Percentiles rank a stretch among this genome's conserved stretches.
Conservation (phyloP, 192 early-diverging fungal species). For the Funneliformis mosseae region DNA sequence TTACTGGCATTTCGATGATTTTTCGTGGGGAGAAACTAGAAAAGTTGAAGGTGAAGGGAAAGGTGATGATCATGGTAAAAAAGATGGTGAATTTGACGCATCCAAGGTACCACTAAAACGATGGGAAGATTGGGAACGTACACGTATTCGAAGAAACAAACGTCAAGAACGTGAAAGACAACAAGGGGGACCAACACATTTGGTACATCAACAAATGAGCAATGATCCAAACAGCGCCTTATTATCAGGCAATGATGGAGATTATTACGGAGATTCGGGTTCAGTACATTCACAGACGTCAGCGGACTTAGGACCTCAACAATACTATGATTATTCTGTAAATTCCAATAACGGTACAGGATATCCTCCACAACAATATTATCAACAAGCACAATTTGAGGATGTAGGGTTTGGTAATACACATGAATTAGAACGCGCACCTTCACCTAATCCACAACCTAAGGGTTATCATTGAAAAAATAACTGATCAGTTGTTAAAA, state of each 20-base stretch:
- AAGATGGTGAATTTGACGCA: conserved; percentile 81
- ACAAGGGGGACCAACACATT: conserved; percentile 40
- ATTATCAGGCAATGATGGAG: no score
- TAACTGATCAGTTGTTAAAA: no score
- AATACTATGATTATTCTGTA: conserved; percentile 41
- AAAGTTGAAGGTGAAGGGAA: conserved; percentile 72
- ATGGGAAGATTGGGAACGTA: conserved; percentile 58
- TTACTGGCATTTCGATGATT: conserved; percentile 94
- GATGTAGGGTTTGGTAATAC: conserved; percentile 5
- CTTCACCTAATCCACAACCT: background rate
- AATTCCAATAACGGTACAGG: background rate
- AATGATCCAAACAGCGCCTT: no score
- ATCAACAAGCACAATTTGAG: conserved; percentile 19
- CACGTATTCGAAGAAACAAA: conserved; percentile 73
- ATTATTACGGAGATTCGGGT: background rate
- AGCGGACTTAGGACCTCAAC: conserved; percentile 43
- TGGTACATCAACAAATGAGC: no score
- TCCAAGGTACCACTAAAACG: conserved; percentile 70
- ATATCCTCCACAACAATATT: conserved; percentile 22
- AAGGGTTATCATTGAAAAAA: background rate
- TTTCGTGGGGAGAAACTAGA: conserved; percentile 82
- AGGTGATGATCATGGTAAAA: conserved; percentile 73
- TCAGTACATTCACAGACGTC: background rate
- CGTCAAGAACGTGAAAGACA: conserved; percentile 49
- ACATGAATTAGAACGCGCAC: conserved; percentile 13